Conservation (phyloP, 805 yeast genomes). For the Lipomyces spencermartinsiae region DNA sequence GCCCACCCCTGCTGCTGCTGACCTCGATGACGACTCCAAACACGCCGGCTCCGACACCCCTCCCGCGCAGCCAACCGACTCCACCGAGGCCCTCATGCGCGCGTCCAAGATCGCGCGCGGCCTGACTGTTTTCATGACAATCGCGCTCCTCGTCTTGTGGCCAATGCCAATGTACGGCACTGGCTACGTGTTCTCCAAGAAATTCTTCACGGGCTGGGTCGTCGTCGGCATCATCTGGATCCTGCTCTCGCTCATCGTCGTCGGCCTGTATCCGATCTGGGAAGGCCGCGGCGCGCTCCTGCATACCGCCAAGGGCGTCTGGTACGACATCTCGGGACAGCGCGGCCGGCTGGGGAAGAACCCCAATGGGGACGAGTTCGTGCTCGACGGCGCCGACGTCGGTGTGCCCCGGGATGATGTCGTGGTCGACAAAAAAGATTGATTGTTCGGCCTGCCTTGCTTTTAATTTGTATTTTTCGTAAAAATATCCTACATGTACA, state of each 20-base stretch:
- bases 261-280: conserved; percentile 51
- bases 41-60: background rate
- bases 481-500: background rate
- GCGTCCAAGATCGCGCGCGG: conserved; percentile 37
- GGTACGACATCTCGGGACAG: conserved; percentile 32
- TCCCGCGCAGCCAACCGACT: conserved; percentile 7
- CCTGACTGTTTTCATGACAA: conserved; percentile 47
- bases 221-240: conserved; percentile 75
- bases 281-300: conserved; percentile 56
- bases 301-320: conserved; percentile 35
- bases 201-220: conserved; percentile 84
- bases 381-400: background rate
- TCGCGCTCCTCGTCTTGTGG: conserved; percentile 72
- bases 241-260: conserved; percentile 34
- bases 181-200: conserved; percentile 68
- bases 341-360: conserved; percentile 2
- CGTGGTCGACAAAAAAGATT: background rate
- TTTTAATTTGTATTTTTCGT: background rate
- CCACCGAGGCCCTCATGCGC: conserved; percentile 8
- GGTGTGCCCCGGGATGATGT: background rate
- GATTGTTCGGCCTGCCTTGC: background rate
- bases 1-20: background rate
- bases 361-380: background rate
- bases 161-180: conserved; percentile 90
- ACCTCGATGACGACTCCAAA: conserved; percentile 10